These are phyloP conservation scores for Starmera dryadoides DNA, from an alignment of 805 yeast species.

Conservation along the genomic window DNA sequence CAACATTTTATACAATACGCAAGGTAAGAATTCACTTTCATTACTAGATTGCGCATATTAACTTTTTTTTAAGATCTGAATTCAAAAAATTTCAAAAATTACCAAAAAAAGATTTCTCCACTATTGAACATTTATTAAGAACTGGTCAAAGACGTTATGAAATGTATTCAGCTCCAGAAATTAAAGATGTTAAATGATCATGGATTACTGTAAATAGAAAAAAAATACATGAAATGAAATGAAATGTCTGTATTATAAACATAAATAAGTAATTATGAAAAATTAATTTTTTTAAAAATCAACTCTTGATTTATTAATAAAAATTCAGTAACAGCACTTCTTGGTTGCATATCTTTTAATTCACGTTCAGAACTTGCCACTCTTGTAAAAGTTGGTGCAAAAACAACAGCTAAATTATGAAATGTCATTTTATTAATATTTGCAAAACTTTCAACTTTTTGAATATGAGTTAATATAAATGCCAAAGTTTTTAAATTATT, in stretches of 20 bases:
- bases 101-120: slow-evolving; percentile 72
- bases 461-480: slow-evolving; percentile 57
- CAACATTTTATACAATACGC: slow-evolving; percentile 35
- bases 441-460: slow-evolving; percentile 45
- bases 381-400: slow-evolving; percentile 87
- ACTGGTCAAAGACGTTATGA: slow-evolving; percentile 68
- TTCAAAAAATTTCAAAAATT: slow-evolving; percentile 51
- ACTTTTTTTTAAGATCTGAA: slow-evolving; percentile 34
- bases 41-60: background rate
- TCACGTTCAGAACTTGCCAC: slow-evolving; percentile 77
- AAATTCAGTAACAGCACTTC: slow-evolving; percentile 74
- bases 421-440: slow-evolving; percentile 70
- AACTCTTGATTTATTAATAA: slow-evolving; percentile 42
- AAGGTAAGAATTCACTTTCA: slow-evolving; percentile 18
- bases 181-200: slow-evolving; percentile 48
- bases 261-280: background rate
- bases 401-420: slow-evolving; percentile 81
- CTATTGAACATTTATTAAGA: slow-evolving; percentile 79
- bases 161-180: slow-evolving; percentile 61
- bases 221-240: background rate
- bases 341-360: slow-evolving; percentile 72
- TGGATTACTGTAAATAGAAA: background rate
- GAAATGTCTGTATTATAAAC: background rate
- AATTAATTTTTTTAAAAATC: slow-evolving; percentile 23
- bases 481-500: slow-evolving; percentile 59